Conservation (phyloP, 805 yeast genomes). For the Danielia oregonensis region DNA sequence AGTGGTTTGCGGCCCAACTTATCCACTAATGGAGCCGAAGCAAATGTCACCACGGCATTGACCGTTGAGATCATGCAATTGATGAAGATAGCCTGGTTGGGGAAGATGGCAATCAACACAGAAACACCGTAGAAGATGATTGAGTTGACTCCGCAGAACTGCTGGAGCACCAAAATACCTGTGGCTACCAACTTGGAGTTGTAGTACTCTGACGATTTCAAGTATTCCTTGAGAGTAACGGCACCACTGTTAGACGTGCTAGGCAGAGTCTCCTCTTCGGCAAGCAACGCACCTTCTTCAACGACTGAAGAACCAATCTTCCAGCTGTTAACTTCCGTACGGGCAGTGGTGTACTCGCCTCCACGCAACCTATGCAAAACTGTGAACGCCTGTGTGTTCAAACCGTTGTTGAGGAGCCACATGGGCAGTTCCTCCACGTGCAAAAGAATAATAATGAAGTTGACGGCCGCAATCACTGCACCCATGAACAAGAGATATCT, state of each 20-base stretch:
- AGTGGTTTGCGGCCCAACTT: slow-evolving; percentile 70
- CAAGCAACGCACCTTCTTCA: slow-evolving; percentile 18
- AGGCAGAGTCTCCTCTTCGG: slow-evolving; percentile 14
- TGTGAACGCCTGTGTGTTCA: slow-evolving; percentile 36
- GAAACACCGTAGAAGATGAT: slow-evolving; percentile 92
- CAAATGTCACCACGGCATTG: slow-evolving; percentile 70
- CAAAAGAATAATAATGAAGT: slow-evolving; percentile 37
- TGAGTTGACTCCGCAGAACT: slow-evolving; percentile 88
- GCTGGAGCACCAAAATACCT: slow-evolving; percentile 78
- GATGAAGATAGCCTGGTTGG: slow-evolving; percentile 64
- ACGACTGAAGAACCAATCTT: slow-evolving; percentile 11
- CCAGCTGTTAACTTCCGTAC: slow-evolving; percentile 40
- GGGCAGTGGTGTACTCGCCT: slow-evolving; percentile 31
- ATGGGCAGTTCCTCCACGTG: slow-evolving; percentile 74
- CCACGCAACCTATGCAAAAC: slow-evolving; percentile 37
- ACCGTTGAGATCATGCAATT: slow-evolving; percentile 74
- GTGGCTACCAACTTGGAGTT: slow-evolving; percentile 65
- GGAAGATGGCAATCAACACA: slow-evolving; percentile 67
- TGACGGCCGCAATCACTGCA: slow-evolving; percentile 46
- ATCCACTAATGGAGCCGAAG: slow-evolving; percentile 76
- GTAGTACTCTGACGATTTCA: slow-evolving; percentile 47
- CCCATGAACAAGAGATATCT: slow-evolving; percentile 66
- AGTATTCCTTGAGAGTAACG: slow-evolving; percentile 39
- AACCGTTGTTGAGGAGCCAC: slow-evolving; percentile 63
- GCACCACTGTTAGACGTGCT: not conserved